phyloP scores from a whole-genome alignment of 1,284 basidiomycete genomes.

The Heimioporus punctisporus region DNA sequence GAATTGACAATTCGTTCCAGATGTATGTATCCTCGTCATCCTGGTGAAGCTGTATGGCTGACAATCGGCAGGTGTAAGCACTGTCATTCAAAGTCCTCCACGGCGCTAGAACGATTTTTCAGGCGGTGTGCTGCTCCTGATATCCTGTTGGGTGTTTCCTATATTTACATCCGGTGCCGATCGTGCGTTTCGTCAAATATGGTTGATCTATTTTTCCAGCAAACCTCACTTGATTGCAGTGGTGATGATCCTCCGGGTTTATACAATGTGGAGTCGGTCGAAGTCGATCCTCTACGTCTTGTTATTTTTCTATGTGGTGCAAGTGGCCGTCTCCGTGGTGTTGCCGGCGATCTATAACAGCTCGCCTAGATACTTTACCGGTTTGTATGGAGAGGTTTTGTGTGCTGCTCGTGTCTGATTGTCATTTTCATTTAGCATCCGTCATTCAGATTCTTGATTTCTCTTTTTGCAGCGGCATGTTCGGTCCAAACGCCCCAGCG shows the following conservation, averaged over 20 bases:
- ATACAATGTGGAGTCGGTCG: slow-evolving; percentile 15
- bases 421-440: background rate
- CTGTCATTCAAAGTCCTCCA: background rate
- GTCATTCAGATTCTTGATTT: background rate
- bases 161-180: slow-evolving; percentile 7
- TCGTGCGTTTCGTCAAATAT: slow-evolving; percentile 10
- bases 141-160: background rate
- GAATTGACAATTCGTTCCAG: background rate
- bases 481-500: background rate
- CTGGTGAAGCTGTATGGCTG: background rate
- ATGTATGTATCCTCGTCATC: background rate
- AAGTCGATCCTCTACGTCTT: slow-evolving; percentile 5
- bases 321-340: background rate
- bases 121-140: slow-evolving; percentile 1
- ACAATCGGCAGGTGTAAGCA: background rate
- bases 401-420: background rate
- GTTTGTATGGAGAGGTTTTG: background rate
- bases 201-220: fast-evolving
- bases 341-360: background rate
- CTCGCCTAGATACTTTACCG: background rate
- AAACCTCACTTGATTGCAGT: slow-evolving; percentile 1
- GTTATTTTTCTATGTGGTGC: background rate
- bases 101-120: background rate
- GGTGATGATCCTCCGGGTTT: slow-evolving; percentile 19
- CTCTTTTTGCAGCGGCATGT: background rate